Conservation (phyloP, 768 basidiomycete genomes). For the Pisolithus marmoratus region DNA sequence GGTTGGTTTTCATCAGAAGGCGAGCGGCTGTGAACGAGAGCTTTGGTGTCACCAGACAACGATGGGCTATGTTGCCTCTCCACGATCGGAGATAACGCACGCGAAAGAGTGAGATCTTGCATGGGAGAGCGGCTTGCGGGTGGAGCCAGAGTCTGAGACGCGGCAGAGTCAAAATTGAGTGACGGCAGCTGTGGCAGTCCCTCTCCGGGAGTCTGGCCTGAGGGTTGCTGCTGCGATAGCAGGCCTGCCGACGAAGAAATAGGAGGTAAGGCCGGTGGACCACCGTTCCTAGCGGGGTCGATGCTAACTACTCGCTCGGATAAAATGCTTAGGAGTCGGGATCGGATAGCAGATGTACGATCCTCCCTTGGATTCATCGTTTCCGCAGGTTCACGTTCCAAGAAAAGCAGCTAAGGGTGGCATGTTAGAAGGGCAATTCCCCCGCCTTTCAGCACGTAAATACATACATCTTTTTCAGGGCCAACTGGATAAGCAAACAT, state of each 20-base stretch:
- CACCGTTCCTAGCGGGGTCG: constrained; percentile 12
- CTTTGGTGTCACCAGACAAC: constrained; percentile 9
- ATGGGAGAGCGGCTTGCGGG: constrained; percentile 19
- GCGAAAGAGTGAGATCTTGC: constrained; percentile 9
- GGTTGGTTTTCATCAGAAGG: constrained; percentile 24
- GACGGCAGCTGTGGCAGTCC: constrained; percentile 52
- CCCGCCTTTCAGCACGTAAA: neutral
- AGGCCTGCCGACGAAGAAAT: constrained; percentile 9
- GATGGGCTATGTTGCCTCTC: constrained; percentile 36
- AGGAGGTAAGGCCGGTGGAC: constrained; percentile 15
- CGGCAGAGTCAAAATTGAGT: constrained; percentile 39
- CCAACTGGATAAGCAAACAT: constrained; percentile 96
- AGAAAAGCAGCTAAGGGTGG: constrained; percentile 64
- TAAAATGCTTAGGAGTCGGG: constrained; percentile 56
- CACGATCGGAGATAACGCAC: constrained; percentile 60
- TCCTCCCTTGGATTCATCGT: constrained; percentile 72
- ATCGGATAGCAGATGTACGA: constrained; percentile 64
- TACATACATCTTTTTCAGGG: constrained; percentile 70
- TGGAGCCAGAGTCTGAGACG: constrained; percentile 6
- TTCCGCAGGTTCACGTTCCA: constrained; percentile 80
- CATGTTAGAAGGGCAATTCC: constrained; percentile 10
- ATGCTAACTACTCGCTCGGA: constrained; percentile 54
- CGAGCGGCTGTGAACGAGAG: constrained; percentile 9
- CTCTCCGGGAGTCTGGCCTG: constrained; percentile 6
- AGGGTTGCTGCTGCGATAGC: constrained; percentile 22